These are phyloP conservation scores for Pichia paraexigua DNA, from an alignment of 805 yeast genomes.

Conservation along the genomic window DNA sequence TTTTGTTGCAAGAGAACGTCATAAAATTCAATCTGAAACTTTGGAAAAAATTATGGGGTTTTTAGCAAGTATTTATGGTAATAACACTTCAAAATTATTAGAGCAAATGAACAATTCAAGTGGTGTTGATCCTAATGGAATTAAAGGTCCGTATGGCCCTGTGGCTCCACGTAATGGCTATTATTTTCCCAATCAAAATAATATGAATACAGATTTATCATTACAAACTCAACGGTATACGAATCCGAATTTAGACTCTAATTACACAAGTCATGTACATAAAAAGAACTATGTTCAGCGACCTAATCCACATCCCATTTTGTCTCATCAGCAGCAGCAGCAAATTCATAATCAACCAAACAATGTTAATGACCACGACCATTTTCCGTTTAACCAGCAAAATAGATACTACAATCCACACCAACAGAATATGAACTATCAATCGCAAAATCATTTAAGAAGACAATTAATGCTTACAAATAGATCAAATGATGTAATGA, in stretches of 20 bases:
- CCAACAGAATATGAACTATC: neutral
- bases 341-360: constrained; percentile 5
- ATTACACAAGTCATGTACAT: neutral
- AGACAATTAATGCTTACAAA: constrained; percentile 23
- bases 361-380: neutral
- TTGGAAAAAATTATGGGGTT: constrained; percentile 82
- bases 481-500: constrained; percentile 13
- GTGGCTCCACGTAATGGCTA: neutral
- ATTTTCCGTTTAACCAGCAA: neutral
- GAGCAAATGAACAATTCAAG: constrained; percentile 17
- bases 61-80: constrained; percentile 74
- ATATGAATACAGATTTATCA: neutral
- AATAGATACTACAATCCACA: neutral
- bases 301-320: neutral
- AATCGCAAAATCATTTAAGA: neutral
- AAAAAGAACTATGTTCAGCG: neutral
- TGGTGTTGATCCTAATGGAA: constrained; percentile 16
- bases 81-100: constrained; percentile 38
- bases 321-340: constrained; percentile 4
- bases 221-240: neutral
- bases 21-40: constrained; percentile 79
- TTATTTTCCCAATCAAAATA: constrained; percentile 6
- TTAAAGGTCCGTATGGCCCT: constrained; percentile 9
- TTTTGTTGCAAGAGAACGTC: constrained; percentile 72
- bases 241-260: neutral